These are phyloP conservation scores for Pholiota molesta DNA, from an alignment of 768 basidiomycete genomes.

Conservation along the genomic window DNA sequence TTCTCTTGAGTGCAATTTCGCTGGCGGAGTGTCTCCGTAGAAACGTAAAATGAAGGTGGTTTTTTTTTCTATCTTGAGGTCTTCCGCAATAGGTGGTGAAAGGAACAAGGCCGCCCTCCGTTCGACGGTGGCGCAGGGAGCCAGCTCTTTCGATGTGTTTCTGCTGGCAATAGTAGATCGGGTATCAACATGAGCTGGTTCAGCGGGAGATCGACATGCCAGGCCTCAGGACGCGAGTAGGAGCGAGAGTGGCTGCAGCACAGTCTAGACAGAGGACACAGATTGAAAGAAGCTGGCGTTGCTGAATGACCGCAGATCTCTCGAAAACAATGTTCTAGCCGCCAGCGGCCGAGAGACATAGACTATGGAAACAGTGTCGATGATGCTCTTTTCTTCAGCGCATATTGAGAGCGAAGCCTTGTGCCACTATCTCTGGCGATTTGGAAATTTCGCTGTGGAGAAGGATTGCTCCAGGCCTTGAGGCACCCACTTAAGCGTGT, in stretches of 20 bases:
- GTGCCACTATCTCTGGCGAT: neutral
- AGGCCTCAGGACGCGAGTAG: conserved; percentile 8
- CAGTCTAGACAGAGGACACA: neutral
- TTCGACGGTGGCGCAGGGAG: neutral
- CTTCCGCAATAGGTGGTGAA: neutral
- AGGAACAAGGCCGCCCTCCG: neutral
- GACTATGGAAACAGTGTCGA: neutral
- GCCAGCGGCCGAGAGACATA: neutral
- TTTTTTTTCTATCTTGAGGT: too few species aligned
- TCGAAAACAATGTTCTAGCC: neutral
- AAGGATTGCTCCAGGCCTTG: neutral
- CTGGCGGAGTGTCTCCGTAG: too few species aligned
- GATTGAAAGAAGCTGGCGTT: neutral
- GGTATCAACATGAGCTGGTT: conserved; percentile 1
- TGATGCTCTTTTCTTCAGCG: neutral
- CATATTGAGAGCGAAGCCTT: neutral
- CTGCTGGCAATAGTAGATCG: neutral
- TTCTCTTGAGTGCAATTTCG: neutral
- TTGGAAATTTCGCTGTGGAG: neutral
- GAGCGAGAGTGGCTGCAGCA: neutral
- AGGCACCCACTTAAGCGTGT: neutral
- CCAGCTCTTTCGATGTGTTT: neutral
- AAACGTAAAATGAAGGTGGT: too few species aligned
- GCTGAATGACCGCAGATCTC: neutral
- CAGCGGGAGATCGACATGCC: conserved; percentile 2